A percentile compares a stretch with the other conserved stretches of the same genome.
phyloP scores from a whole-genome alignment of 2,329 filamentous ascomycete genomes.

The Aspergillus sp. region DNA sequence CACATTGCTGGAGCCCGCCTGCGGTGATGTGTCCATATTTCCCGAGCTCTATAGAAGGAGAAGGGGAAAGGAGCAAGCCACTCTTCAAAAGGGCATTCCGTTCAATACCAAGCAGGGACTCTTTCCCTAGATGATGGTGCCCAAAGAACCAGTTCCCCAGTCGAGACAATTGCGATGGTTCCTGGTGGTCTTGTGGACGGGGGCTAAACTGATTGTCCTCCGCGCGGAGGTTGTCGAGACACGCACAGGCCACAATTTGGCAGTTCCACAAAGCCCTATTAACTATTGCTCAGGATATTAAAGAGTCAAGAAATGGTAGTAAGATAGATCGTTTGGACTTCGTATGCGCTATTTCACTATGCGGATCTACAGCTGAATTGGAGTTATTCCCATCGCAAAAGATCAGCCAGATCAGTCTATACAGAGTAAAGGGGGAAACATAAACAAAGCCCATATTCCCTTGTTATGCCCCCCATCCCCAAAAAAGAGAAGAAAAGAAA shows the following conservation, averaged over 20 bases:
- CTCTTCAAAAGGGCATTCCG: slow-evolving; percentile 20
- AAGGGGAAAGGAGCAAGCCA: background rate
- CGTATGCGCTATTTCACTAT: too few relatives aligned
- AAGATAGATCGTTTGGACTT: too few relatives aligned
- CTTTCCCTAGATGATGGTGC: background rate
- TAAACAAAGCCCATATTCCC: slow-evolving; percentile 21
- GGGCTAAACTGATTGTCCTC: background rate
- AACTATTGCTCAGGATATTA: too few relatives aligned
- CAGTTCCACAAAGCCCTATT: background rate
- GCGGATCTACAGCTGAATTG: background rate
- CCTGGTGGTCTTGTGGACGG: background rate
- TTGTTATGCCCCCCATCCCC: slow-evolving; percentile 18
- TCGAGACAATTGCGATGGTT: background rate
- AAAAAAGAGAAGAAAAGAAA: background rate
- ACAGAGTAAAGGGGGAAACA: slow-evolving; percentile 1
- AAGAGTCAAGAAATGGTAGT: too few relatives aligned
- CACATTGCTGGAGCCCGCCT: slow-evolving; percentile 61
- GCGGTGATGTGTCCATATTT: slow-evolving; percentile 35
- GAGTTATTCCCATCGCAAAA: too few relatives aligned
- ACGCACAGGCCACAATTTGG: slow-evolving; percentile 10
- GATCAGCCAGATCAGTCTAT: slow-evolving; percentile 1
- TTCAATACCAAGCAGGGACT: background rate
- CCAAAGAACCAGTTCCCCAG: background rate
- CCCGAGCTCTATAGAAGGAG: slow-evolving; percentile 18
- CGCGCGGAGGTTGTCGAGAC: background rate